A percentile compares a stretch with the other conserved stretches of the same genome.
Evolutionary conservation across 768 basidiomycete genomes (phyloP).

Genomic region (Boletellus emodensis): DNA sequence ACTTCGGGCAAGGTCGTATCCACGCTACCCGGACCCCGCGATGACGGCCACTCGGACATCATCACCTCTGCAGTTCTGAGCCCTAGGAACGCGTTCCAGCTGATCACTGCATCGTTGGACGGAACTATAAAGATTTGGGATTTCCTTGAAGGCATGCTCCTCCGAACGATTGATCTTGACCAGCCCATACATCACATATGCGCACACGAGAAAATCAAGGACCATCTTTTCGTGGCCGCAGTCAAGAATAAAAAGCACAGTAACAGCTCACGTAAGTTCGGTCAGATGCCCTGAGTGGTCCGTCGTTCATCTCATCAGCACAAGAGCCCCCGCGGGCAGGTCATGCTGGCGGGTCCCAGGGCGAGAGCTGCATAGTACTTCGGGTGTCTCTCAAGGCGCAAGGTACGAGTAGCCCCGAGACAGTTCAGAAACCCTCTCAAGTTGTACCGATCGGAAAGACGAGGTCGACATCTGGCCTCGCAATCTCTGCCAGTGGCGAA

Average conservation of each 20-base stretch:
- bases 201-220: constrained; percentile 64
- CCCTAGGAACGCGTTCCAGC: constrained; percentile 84
- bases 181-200: constrained; percentile 71
- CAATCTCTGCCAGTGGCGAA: constrained; percentile 69
- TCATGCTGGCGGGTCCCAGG: constrained; percentile 24
- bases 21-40: constrained; percentile 60
- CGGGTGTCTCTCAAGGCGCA: constrained; percentile 55
- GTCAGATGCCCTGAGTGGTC: background rate
- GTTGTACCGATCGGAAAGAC: constrained; percentile 64
- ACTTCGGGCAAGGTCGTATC: constrained; percentile 76
- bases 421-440: constrained; percentile 45
- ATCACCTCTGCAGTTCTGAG: constrained; percentile 76
- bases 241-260: constrained; percentile 47
- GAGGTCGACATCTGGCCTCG: constrained; percentile 56
- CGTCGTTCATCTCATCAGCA: constrained; percentile 9
- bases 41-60: constrained; percentile 38
- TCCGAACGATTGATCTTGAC: constrained; percentile 68
- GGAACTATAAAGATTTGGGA: constrained; percentile 93
- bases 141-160: constrained; percentile 76
- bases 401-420: constrained; percentile 37
- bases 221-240: constrained; percentile 66
- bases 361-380: constrained; percentile 48
- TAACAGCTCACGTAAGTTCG: constrained; percentile 22
- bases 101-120: constrained; percentile 81
- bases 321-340: constrained; percentile 1